Base-by-base conservation (phyloP, 192 early-diverging fungal species). In the Coemansia sp. region DNA sequence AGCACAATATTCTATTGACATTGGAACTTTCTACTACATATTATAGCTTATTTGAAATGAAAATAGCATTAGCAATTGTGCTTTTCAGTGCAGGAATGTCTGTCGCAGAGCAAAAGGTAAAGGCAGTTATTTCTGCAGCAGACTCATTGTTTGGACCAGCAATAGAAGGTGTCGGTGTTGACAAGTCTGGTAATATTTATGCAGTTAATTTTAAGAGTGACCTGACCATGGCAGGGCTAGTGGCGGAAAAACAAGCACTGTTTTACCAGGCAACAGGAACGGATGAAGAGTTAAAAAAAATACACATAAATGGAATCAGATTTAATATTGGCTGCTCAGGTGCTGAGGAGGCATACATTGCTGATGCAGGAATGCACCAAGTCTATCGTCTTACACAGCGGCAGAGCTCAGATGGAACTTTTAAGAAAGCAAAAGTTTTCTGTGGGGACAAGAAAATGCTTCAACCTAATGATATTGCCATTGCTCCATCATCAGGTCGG, bases 131-230 rank as follows among this genome's bases (percentile, higher is more conserved):
- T 46, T 46, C 39, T 17, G 39, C 39, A 46, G 9, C 39, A 46
- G 14, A 46, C 30, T 62, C 83, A 6, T 54, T 58, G 70, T 86
- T 86, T 56, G 85, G 85, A 50, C 24, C 76, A 1, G 25, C 57
- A 32, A 87, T 87, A 52, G 86, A 87, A 66, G 86, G 86, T 25
- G 81, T 81, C 4, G 84, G 68, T 24, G 84, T 85, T 20, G 84
- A 85, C 70, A 67, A 59, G 46, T 50, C 52, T n/a, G 86, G 86
- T 29, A 67, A 72, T 58, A 56, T 83, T 32, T 87, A 85, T 53
- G 80, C 86, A 2, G 74, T 75, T 31, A 42, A 78, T 59, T 87
- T 71, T 59, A 72, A 74, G 50, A 57, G 50, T 36, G 27, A 56
- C 27, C 66, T 69, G 39, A 51, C 60, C 4, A 53, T 61, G 51